Evolutionary conservation across 2,329 filamentous ascomycete genomes (phyloP).

Genomic region (Dothideomycetes sp.): DNA sequence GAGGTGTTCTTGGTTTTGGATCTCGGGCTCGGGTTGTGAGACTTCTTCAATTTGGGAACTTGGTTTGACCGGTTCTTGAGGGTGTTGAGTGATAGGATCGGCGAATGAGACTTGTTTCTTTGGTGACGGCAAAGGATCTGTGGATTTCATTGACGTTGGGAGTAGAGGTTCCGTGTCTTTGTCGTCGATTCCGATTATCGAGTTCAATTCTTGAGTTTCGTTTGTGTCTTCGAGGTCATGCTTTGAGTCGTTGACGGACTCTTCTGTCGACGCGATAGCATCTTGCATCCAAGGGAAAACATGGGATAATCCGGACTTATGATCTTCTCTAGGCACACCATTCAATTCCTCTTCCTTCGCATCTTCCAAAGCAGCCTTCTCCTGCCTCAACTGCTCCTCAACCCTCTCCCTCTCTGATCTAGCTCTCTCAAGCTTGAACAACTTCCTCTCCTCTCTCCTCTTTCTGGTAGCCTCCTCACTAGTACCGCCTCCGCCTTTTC

Average conservation of each 20-base stretch:
- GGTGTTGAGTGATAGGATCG: not conserved
- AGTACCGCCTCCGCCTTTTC: constrained; percentile 37
- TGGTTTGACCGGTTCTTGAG: not conserved
- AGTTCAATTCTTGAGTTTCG: not conserved
- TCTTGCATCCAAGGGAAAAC: constrained; percentile 14
- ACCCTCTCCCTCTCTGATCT: constrained; percentile 77
- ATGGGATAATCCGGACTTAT: constrained; percentile 3
- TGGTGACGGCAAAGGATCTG: not conserved
- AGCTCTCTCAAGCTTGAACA: constrained; percentile 88
- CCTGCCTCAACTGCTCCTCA: constrained; percentile 56
- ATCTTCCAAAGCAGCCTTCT: constrained; percentile 24
- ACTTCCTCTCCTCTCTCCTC: constrained; percentile 68
- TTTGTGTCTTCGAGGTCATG: not conserved
- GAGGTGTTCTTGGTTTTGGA: constrained; percentile 65
- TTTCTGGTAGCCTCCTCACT: constrained; percentile 73
- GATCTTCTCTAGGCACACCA: not conserved
- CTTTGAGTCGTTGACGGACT: not conserved
- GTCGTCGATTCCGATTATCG: too few relatives aligned
- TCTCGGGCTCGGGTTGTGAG: not conserved
- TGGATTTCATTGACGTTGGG: not conserved
- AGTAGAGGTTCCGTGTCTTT: not conserved
- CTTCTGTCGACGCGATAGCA: not conserved
- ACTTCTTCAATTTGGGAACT: not conserved
- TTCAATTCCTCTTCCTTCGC: not conserved
- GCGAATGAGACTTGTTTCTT: not conserved